Conservation (phyloP, 2,329 filamentous ascomycete species). For the Botrytis elliptica region DNA sequence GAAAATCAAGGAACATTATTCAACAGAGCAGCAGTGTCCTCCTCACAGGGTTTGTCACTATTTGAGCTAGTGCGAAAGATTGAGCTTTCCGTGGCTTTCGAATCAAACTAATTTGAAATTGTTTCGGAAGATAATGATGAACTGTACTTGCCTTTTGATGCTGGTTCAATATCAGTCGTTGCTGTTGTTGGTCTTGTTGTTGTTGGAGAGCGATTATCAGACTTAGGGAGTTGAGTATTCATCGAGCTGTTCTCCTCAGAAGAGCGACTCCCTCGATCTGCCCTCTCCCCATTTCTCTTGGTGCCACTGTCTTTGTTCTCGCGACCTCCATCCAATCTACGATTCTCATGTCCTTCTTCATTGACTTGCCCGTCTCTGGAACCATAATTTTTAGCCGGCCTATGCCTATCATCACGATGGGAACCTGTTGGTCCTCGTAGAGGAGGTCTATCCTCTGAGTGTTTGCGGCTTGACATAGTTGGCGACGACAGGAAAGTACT, state of each 20-base stretch:
- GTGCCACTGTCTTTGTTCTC: background rate
- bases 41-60: background rate
- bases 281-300: background rate
- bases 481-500: background rate
- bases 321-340: background rate
- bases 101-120: background rate
- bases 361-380: background rate
- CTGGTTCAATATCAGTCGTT: background rate
- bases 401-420: background rate
- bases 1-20: background rate
- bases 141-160: background rate
- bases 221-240: background rate
- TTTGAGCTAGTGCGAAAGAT: background rate
- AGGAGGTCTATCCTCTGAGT: background rate
- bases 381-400: background rate
- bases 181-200: background rate
- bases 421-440: background rate
- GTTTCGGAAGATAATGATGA: background rate
- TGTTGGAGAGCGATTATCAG: background rate
- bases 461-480: constrained; percentile 1
- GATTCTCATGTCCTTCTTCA: background rate
- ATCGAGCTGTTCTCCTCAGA: constrained; percentile 2
- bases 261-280: background rate
- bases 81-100: background rate
- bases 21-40: background rate